A percentile compares a stretch with the other conserved stretches of the same genome.
phyloP scores from a whole-genome alignment of 805 yeast species.

The Kluyveromyces nonfermentans region DNA sequence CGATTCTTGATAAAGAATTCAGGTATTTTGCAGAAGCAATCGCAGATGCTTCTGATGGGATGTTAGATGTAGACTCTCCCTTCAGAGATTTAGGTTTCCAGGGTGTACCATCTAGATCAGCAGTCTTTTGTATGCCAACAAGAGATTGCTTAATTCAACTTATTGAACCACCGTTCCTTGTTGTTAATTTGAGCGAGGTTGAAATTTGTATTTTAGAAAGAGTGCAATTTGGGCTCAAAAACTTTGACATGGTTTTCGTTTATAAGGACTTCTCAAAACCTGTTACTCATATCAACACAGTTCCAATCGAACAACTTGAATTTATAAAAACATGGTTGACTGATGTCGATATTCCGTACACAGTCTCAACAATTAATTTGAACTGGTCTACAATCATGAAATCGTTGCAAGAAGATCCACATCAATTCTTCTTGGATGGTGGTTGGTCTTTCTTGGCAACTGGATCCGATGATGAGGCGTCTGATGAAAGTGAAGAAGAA shows the following conservation, averaged over 20 bases:
- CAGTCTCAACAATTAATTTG: conserved; percentile 91
- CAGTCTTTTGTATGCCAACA: conserved; percentile 92
- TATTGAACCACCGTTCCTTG: conserved; percentile 90
- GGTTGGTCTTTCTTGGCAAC: conserved; percentile 95
- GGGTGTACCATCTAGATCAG: conserved; percentile 94
- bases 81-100: conserved; percentile 93
- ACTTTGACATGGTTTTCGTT: conserved; percentile 93
- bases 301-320: conserved; percentile 86
- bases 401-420: conserved; percentile 84
- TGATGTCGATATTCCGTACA: conserved; percentile 92
- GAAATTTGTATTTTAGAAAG: conserved; percentile 95
- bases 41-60: conserved; percentile 77
- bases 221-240: conserved; percentile 93
- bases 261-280: conserved; percentile 84
- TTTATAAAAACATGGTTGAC: conserved; percentile 94
- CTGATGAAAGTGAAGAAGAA: conserved; percentile 63
- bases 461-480: conserved; percentile 70
- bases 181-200: conserved; percentile 81
- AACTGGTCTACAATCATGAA: conserved; percentile 96
- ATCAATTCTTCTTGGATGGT: conserved; percentile 86
- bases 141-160: conserved; percentile 93
- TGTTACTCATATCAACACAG: conserved; percentile 87
- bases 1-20: conserved; percentile 85
- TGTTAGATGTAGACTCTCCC: conserved; percentile 84
- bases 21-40: conserved; percentile 81